Percentiles rank a stretch among this genome's conserved stretches.
Evolutionary conservation across 108 stramenopile genomes (phyloP).

Genomic region (Fistulifera pelliculosa): DNA sequence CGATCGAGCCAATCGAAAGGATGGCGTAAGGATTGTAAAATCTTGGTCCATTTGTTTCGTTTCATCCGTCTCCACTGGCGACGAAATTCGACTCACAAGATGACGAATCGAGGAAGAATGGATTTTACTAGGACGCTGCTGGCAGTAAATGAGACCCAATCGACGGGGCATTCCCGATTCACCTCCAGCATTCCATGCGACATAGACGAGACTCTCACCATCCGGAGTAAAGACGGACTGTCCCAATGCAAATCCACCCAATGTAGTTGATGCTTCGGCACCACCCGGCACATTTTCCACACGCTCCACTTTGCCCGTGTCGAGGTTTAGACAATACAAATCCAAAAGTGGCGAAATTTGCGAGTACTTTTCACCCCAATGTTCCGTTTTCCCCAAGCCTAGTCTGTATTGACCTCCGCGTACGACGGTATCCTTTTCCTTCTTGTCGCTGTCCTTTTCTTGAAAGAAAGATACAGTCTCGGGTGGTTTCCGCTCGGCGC

Average conservation of each 20-base stretch:
- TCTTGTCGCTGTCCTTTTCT: constrained; percentile 7
- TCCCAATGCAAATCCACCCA: constrained; percentile 38
- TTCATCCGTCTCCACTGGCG: constrained; percentile 20
- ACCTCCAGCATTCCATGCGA: constrained; percentile 71
- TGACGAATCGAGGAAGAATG: constrained; percentile 43
- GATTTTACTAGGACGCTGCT: constrained; percentile 53
- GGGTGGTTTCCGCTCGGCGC: constrained; percentile 53
- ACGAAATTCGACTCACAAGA: constrained; percentile 23
- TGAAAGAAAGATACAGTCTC: constrained; percentile 31
- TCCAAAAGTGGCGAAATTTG: constrained; percentile 40
- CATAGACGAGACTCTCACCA: constrained; percentile 48
- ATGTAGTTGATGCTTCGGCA: constrained; percentile 8
- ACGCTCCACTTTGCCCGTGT: constrained; percentile 41
- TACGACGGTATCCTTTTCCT: constrained; percentile 10
- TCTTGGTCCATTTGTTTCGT: constrained; percentile 24
- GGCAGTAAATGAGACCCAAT: constrained; percentile 66
- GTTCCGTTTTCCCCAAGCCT: constrained; percentile 55
- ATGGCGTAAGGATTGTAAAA: constrained; percentile 36
- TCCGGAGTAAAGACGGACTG: constrained; percentile 51
- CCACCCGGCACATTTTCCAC: constrained; percentile 50
- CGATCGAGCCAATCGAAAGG: constrained; percentile 45
- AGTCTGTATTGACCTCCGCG: constrained; percentile 52
- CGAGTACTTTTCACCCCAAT: constrained; percentile 68
- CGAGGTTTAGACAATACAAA: constrained; percentile 45
- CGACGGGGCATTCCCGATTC: constrained; percentile 48